phyloP scores from a whole-genome alignment of 106 monocot species.

The Dendrobium officinale region DNA sequence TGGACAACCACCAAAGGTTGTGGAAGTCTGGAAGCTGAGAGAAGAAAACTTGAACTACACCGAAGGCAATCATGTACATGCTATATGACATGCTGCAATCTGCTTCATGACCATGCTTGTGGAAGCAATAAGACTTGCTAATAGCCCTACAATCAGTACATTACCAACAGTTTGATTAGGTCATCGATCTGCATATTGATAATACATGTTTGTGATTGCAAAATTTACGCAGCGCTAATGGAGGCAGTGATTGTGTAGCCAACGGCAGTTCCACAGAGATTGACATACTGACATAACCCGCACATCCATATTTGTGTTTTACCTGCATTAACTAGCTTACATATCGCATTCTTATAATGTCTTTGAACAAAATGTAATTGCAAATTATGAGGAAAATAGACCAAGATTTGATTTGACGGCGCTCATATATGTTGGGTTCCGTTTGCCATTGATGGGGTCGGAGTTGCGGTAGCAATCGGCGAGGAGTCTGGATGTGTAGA shows the following conservation, averaged over 20 bases:
- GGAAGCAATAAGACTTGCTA: constrained; percentile 40
- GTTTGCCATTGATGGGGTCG: constrained; percentile 13
- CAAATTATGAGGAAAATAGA: no score
- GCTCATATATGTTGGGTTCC: constrained; percentile 20
- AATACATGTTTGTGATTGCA: not conserved
- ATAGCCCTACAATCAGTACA: constrained; percentile 20
- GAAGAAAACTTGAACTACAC: constrained; percentile 33
- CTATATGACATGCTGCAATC: constrained; percentile 24
- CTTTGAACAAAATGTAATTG: not conserved
- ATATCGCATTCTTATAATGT: constrained; percentile 1
- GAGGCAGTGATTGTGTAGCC: constrained; percentile 79
- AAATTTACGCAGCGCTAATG: constrained; percentile 49
- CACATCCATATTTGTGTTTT: constrained; percentile 30
- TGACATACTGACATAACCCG: constrained; percentile 51
- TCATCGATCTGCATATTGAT: not conserved
- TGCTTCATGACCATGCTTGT: constrained; percentile 30
- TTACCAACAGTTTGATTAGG: not conserved
- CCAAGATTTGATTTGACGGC: constrained; percentile 20
- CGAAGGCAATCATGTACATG: constrained; percentile 42
- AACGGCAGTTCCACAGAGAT: constrained; percentile 49
- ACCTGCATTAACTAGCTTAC: not conserved
- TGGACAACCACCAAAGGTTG: constrained; percentile 44
- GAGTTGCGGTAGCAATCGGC: constrained; percentile 24
- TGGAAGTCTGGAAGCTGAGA: constrained; percentile 53
- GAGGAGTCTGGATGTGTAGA: constrained; percentile 19